These are phyloP conservation scores for Amorphotheca resinae DNA, from an alignment of 495 filamentous ascomycete species.

Conservation along the genomic window DNA sequence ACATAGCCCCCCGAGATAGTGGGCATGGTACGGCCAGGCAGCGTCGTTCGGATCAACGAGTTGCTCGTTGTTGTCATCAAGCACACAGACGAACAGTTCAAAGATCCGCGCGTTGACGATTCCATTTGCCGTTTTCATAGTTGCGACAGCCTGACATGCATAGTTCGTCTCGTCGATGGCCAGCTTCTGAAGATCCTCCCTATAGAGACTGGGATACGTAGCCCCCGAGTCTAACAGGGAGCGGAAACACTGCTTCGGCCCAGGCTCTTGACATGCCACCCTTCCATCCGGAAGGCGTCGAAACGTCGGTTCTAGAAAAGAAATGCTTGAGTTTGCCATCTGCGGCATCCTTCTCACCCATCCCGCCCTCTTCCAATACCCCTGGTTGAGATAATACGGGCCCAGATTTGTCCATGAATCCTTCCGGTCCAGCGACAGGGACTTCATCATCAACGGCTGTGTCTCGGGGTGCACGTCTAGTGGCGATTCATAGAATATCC, in stretches of 20 bases:
- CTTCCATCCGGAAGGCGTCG: not conserved
- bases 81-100: conserved; percentile 28
- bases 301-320: not conserved
- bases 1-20: conserved; percentile 11
- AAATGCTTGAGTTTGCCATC: too few relatives aligned
- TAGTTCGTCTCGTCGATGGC: conserved; percentile 25
- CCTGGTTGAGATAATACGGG: conserved; percentile 3
- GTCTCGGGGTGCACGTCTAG: conserved; percentile 15
- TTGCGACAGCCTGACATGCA: conserved; percentile 25
- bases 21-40: not conserved
- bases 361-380: conserved; percentile 8
- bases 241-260: conserved; percentile 10
- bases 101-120: conserved; percentile 18
- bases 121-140: conserved; percentile 18
- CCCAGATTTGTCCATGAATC: not conserved
- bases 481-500: conserved; percentile 39
- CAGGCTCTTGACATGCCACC: conserved; percentile 1
- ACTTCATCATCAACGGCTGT: not conserved
- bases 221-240: conserved; percentile 34
- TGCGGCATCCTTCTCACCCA: not conserved
- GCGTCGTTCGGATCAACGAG: conserved; percentile 11
- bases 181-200: conserved; percentile 25
- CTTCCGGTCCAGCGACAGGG: not conserved
- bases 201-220: conserved; percentile 28
- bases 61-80: conserved; percentile 6